Evolutionary conservation across 805 yeast genomes (phyloP), one percentile per base, ranked within the genome.

Genomic region (Kodamaea nitidulidarum): DNA sequence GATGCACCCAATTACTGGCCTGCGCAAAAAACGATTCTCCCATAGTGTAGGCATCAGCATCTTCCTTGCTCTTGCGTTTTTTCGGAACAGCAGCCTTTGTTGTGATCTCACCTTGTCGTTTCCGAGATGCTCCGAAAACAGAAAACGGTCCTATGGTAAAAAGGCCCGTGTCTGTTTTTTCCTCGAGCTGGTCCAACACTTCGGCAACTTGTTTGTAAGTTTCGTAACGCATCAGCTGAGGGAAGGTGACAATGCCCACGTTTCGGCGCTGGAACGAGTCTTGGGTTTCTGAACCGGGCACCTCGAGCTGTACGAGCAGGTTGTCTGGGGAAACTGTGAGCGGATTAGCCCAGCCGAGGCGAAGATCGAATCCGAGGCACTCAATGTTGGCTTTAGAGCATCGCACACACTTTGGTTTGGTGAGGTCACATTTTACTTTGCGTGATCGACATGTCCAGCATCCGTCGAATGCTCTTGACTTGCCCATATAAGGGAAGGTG

Each of bases 391-490:
- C 70, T 45, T 65, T 71, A 29, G 42, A 48, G 54, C 81, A 76
- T 38, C 80, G 59, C 22, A 48, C 35, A 48, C 81, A 76, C 12
- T 42, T 45, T 2, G 81, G 81, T 39, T 60, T 59, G 3, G 54
- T 44, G 9, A 70, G 63, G 50, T 75, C 81, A 55, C 81, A 76
- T 50, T 74, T 74, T 46, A 76, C 73, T 45, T 74, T 75, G 17
- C 80, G 58, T 15, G 58, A 50, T 27, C 81, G 59, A 47, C 81
- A 76, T 5, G 81, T 76, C 64, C 75, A 72, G 53, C 81, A 76
- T 3, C 81, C 81, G 32, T 69, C 60, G 51, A 74, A 74, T 4
- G 35, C 27, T 22, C 27, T 4, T 7, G 26, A 22, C 18, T 32
- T 32, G 27, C 18, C 27, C 35, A 22, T 32, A 7, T 9, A 14